Evolutionary conservation across 148 eudicot genomes (phyloP).

Genomic region (Suaeda aralocaspica): DNA sequence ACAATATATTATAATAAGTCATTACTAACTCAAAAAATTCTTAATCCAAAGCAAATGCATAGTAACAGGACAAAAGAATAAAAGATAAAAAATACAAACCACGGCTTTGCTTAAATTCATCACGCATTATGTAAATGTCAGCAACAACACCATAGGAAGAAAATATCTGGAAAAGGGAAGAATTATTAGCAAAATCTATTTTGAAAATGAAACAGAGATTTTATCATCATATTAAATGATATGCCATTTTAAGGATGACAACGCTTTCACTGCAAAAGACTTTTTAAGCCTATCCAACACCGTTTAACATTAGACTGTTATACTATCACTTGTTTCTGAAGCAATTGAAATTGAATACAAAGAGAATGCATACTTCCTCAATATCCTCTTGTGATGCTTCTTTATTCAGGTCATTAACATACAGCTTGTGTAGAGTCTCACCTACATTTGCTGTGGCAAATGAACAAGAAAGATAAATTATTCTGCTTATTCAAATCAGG

Average conservation of each 20-base stretch:
- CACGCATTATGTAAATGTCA: constrained; percentile 61
- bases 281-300: too few species aligned
- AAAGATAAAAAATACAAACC: constrained; percentile 49
- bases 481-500: neutral
- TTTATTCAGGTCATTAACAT: constrained; percentile 73
- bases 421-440: constrained; percentile 44
- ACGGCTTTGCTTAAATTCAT: constrained; percentile 60
- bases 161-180: constrained; percentile 53
- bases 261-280: constrained; percentile 1
- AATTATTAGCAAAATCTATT: neutral
- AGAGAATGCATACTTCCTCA: constrained; percentile 59
- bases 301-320: too few species aligned
- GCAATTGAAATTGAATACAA: constrained; percentile 10
- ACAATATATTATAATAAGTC: too few species aligned
- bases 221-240: neutral
- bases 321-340: constrained; percentile 1
- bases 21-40: too few species aligned
- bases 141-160: constrained; percentile 67
- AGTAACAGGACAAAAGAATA: neutral
- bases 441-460: constrained; percentile 16
- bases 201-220: neutral
- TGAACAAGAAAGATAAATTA: neutral
- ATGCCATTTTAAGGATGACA: neutral
- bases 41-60: neutral
- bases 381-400: constrained; percentile 67